phyloP scores from a whole-genome alignment of 2,329 filamentous ascomycete species.

The Ceratocystis variospora region DNA sequence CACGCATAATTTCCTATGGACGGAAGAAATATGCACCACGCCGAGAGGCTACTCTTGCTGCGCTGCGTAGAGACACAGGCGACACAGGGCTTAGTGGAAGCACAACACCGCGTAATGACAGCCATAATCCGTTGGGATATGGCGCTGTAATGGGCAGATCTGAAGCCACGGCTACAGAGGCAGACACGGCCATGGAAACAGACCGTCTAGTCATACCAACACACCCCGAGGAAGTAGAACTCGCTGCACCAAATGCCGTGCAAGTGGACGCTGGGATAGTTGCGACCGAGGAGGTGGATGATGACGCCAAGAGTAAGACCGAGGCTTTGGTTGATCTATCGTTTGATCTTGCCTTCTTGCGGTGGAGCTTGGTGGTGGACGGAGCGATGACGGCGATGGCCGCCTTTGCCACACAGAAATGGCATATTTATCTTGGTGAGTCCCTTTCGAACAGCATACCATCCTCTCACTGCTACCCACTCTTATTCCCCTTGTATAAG shows the following conservation, averaged over 20 bases:
- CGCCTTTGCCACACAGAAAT: slow-evolving; percentile 46
- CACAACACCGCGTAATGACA: slow-evolving; percentile 8
- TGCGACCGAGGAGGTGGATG: slow-evolving; percentile 24
- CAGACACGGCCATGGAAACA: neutral
- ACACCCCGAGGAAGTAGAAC: slow-evolving; percentile 31
- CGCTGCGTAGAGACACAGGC: neutral
- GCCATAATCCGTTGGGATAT: slow-evolving; percentile 11
- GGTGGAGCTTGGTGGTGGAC: slow-evolving; percentile 52
- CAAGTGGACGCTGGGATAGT: slow-evolving; percentile 31
- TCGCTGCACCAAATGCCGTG: slow-evolving; percentile 30
- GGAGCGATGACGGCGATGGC: slow-evolving; percentile 49
- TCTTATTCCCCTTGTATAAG: neutral
- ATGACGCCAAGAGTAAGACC: slow-evolving; percentile 29
- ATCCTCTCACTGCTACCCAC: neutral
- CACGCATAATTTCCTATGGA: slow-evolving; percentile 37
- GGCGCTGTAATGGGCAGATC: slow-evolving; percentile 12
- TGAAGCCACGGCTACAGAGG: neutral
- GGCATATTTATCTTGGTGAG: slow-evolving; percentile 53
- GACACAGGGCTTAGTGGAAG: neutral
- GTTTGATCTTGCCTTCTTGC: slow-evolving; percentile 55
- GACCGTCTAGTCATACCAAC: slow-evolving; percentile 26
- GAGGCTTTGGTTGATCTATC: slow-evolving; percentile 26
- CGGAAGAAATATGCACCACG: slow-evolving; percentile 20
- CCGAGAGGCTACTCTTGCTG: slow-evolving; percentile 14
- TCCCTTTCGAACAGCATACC: neutral